Base-by-base conservation (phyloP, 306 rosid species). In the Elaeagnus macrophylla region DNA sequence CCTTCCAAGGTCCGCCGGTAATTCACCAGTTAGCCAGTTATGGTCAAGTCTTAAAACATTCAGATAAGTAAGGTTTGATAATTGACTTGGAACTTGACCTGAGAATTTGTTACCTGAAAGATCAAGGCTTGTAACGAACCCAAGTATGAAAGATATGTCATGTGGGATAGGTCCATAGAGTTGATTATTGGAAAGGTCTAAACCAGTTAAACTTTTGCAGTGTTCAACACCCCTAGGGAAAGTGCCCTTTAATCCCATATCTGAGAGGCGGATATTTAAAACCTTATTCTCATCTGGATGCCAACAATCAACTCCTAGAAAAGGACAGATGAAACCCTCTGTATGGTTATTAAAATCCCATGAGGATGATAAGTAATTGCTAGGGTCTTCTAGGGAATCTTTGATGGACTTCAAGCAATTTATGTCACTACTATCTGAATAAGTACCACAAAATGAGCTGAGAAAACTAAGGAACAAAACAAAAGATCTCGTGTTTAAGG, bases 251-350 rank as follows among this genome's bases (percentile, higher is more conserved):
- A 76, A 65, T n/a, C 62, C 62, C 59, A 58, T 62, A 5, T 40
- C 32, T 39, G 62, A 35, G 51, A 76, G 71, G 8, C 0, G 0
- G 11, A 76, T 40, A 12, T 19, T 0, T 5, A 37, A 20, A 15
- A 71, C 53, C 53, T 9, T 54, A 14, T 36, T 18, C 49, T 66
- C 76, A 4, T 13, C 10, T 25, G 0, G 1, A 3, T 49, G n/a
- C 62, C 39, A 49, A 68, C 81, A 71, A 1, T 59, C 56, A 20
- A 76, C 77, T 4, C 77, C 81, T 7, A 9, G 0, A 16, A 66
- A 59, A 10, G 1, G 0, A 14, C 74, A 71, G n/a, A 67, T 43
- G 42, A 32, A 65, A 41, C 38, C 68, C 45, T 48, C 7, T 38
- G 51, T 19, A 0, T 0, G 19, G 45, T 49, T 38, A 51, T 0